Evolutionary conservation across 306 rosid species (phyloP), one percentile per base, ranked within the genome.

Genomic region (Trifolium fragiferum): DNA sequence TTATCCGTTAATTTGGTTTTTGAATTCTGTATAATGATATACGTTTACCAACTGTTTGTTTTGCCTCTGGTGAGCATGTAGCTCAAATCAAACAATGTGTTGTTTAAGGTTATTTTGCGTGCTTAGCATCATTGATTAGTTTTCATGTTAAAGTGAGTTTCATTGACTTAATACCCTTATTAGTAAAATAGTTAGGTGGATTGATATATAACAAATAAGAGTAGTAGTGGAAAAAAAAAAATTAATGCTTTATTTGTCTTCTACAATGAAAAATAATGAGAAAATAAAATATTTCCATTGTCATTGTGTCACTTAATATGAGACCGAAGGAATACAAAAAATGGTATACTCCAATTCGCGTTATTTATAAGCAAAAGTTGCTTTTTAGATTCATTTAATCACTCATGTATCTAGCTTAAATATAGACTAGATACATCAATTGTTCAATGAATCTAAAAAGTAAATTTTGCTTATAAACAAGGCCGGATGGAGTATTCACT

Each of bases 31-130:
- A 19, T 54, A 13, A n/a, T n/a, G n/a, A n/a, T 66, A 9, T 43
- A 44, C 69, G 6, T 66, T 4, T 33, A 58, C 69, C 60, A 38
- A 30, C 59, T 63, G 20, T 57, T 32, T 70, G 53, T 63, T 70
- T 63, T 16, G 10, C 37, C 54, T 21, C 19, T 21, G 44, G 16
- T 41, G 71, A 41, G 12, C 54, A 20, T 41, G 41, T 21, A 19
- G 54, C 13, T 66, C 30, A 64, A 19, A 64, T 19, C 9, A 54
- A 54, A 25, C 27, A 2, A 25, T 25, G 15, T 12, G 7, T 10
- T 54, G 30, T 54, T 54, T 54, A 54, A 54, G 62, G 63, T 57
- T 57, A 11, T 57, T 23, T 7, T 21, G n/a, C 4, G 1, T 57
- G 11, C 9, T 20, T 4, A 55, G 32, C n/a, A 55, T 55, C 3